Conservation (phyloP, 306 rosid species). For the Begonia loranthoides region DNA sequence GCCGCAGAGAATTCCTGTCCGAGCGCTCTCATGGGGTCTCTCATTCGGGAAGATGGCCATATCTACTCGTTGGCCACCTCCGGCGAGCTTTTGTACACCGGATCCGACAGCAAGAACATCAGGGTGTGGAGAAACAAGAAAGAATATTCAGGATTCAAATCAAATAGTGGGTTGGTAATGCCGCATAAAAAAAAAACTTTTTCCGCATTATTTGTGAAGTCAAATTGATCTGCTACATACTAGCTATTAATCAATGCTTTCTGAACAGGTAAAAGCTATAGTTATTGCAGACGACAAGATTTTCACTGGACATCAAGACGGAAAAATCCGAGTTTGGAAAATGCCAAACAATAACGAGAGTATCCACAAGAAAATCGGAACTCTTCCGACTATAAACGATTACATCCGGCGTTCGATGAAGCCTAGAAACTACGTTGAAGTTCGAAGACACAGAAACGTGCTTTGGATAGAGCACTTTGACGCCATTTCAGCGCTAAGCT, state of each 20-base stretch:
- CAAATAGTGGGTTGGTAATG: slow-evolving; percentile 50
- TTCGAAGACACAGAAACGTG: slow-evolving; percentile 26
- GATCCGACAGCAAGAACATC: slow-evolving; percentile 84
- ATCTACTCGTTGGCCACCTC: slow-evolving; percentile 73
- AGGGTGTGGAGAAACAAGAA: slow-evolving; percentile 85
- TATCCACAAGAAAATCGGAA: slow-evolving; percentile 41
- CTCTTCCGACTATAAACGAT: slow-evolving; percentile 51
- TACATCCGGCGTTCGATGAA: slow-evolving; percentile 54
- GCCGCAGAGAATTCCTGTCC: slow-evolving; percentile 5
- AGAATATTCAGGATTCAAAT: slow-evolving; percentile 55
- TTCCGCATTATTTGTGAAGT: too few relatives aligned
- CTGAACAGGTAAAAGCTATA: slow-evolving; percentile 37
- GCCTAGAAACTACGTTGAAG: slow-evolving; percentile 74
- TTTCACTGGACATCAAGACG: slow-evolving; percentile 85
- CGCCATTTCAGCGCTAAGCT: slow-evolving; percentile 55
- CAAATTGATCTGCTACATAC: too few relatives aligned
- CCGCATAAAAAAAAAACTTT: too few relatives aligned
- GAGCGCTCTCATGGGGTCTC: slow-evolving; percentile 51
- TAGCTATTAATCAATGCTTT: too few relatives aligned
- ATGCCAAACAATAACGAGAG: slow-evolving; percentile 23
- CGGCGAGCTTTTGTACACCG: slow-evolving; percentile 57
- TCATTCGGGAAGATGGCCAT: slow-evolving; percentile 81
- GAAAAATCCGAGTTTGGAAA: slow-evolving; percentile 74
- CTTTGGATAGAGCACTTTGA: slow-evolving; percentile 74
- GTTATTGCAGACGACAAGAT: slow-evolving; percentile 37